phyloP scores from a whole-genome alignment of 768 basidiomycete genomes.

The Leccinum broughii region DNA sequence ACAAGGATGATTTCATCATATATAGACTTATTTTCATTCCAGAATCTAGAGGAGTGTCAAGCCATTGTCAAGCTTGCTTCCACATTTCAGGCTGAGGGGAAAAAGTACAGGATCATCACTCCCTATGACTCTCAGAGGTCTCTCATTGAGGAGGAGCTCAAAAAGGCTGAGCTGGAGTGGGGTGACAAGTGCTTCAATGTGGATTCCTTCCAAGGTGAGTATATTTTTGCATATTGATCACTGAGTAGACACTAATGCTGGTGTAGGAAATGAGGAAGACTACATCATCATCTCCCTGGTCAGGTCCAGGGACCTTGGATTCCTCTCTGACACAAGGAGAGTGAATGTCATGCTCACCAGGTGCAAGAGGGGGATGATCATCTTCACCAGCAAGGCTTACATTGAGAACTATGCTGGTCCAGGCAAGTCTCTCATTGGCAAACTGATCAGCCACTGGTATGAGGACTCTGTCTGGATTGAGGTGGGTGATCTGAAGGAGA shows the following conservation, averaged over 20 bases:
- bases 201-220: slow-evolving; percentile 76
- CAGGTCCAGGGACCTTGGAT: slow-evolving; percentile 62
- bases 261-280: slow-evolving; percentile 79
- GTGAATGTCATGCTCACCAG: slow-evolving; percentile 90
- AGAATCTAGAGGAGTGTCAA: slow-evolving; percentile 65
- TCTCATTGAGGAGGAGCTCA: slow-evolving; percentile 56
- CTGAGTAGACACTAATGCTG: not conserved
- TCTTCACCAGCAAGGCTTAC: slow-evolving; percentile 64
- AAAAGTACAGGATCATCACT: slow-evolving; percentile 67
- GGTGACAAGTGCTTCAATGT: slow-evolving; percentile 74
- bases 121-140: slow-evolving; percentile 78
- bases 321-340: slow-evolving; percentile 61
- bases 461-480: slow-evolving; percentile 39
- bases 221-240: slow-evolving; percentile 4
- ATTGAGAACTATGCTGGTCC: slow-evolving; percentile 55
- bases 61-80: slow-evolving; percentile 57
- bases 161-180: slow-evolving; percentile 52
- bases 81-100: slow-evolving; percentile 50
- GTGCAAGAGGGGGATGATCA: slow-evolving; percentile 77
- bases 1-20: slow-evolving; percentile 1
- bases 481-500: slow-evolving; percentile 29
- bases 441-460: slow-evolving; percentile 33
- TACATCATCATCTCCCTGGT: slow-evolving; percentile 74
- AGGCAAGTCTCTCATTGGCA: slow-evolving; percentile 43
- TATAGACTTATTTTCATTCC: not conserved